phyloP scores from a whole-genome alignment of 768 basidiomycete genomes.

The Amanita muscaria region DNA sequence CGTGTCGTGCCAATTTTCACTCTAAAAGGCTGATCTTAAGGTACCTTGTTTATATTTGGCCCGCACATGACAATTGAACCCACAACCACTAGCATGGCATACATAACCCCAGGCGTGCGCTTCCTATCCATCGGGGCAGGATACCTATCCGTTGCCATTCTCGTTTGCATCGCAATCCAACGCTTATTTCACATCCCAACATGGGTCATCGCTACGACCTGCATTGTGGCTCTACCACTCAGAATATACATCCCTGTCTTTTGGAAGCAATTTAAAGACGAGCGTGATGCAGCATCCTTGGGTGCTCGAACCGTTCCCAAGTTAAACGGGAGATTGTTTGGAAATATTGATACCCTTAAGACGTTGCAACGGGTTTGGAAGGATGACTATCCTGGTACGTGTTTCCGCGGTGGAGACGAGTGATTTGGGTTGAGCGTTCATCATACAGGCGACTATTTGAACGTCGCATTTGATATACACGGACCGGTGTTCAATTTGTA shows the following conservation, averaged over 20 bases:
- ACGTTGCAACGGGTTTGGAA: constrained; percentile 27
- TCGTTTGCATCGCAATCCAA: constrained; percentile 14
- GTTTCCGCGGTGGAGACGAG: too few relatives aligned
- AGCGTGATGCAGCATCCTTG: constrained; percentile 29
- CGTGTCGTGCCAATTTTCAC: too few relatives aligned
- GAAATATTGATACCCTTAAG: constrained; percentile 37
- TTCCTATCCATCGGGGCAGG: background rate
- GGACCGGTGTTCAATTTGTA: constrained; percentile 39
- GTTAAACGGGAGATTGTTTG: constrained; percentile 29
- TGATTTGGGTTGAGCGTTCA: too few relatives aligned
- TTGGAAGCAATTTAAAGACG: constrained; percentile 20
- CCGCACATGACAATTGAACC: too few relatives aligned
- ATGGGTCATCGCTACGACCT: constrained; percentile 27
- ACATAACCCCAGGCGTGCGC: constrained; percentile 2
- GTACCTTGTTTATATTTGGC: too few relatives aligned
- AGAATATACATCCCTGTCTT: constrained; percentile 23
- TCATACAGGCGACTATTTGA: too few relatives aligned
- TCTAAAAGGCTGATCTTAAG: too few relatives aligned
- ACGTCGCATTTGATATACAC: constrained; percentile 19
- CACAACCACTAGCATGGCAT: background rate
- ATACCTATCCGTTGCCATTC: constrained; percentile 3
- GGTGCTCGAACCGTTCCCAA: constrained; percentile 38
- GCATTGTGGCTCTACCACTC: constrained; percentile 26
- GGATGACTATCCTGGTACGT: constrained; percentile 42
- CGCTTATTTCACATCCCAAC: constrained; percentile 22